Percentiles rank a stretch among this genome's conserved stretches.
phyloP scores from a whole-genome alignment of 768 basidiomycete species.

The Coprinopsis sp. region DNA sequence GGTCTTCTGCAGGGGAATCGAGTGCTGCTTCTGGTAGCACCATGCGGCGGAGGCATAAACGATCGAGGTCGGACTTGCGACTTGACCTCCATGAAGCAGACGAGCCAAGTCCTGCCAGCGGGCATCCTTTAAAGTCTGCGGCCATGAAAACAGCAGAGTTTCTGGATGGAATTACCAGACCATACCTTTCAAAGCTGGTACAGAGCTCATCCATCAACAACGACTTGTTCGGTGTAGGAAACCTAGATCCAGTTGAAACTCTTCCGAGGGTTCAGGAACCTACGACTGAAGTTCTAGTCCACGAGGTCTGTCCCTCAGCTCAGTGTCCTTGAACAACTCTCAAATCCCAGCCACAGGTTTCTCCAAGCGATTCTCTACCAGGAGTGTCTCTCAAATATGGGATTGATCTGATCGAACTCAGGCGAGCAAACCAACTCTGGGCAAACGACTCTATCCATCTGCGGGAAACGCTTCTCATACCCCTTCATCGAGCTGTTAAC shows the following conservation, averaged over 20 bases:
- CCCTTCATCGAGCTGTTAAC: constrained; percentile 54
- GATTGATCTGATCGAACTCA: constrained; percentile 75
- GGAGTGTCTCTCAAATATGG: constrained; percentile 89
- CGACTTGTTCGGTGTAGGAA: constrained; percentile 16
- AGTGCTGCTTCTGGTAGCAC: constrained; percentile 4
- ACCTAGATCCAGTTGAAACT: constrained; percentile 15
- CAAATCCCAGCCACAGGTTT: constrained; percentile 44
- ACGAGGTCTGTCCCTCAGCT: constrained; percentile 40
- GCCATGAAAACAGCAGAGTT: constrained; percentile 16
- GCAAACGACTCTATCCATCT: constrained; percentile 88
- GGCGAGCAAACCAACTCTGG: constrained; percentile 92
- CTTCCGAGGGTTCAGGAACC: constrained; percentile 18
- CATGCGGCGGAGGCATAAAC: constrained; percentile 12
- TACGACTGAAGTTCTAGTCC: constrained; percentile 55
- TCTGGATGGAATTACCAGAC: constrained; percentile 34
- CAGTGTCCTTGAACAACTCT: neutral
- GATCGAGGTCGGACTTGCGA: constrained; percentile 22
- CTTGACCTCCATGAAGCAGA: constrained; percentile 5
- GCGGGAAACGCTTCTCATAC: constrained; percentile 77
- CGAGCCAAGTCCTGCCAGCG: constrained; percentile 6
- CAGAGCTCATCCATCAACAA: constrained; percentile 28
- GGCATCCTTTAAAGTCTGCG: constrained; percentile 25
- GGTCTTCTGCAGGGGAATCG: constrained; percentile 18
- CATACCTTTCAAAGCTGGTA: constrained; percentile 35
- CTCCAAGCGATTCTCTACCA: constrained; percentile 72